These are phyloP conservation scores for Pinguiococcus pyrenoidosus DNA, from an alignment of 108 stramenopile species.

Conservation along the genomic window DNA sequence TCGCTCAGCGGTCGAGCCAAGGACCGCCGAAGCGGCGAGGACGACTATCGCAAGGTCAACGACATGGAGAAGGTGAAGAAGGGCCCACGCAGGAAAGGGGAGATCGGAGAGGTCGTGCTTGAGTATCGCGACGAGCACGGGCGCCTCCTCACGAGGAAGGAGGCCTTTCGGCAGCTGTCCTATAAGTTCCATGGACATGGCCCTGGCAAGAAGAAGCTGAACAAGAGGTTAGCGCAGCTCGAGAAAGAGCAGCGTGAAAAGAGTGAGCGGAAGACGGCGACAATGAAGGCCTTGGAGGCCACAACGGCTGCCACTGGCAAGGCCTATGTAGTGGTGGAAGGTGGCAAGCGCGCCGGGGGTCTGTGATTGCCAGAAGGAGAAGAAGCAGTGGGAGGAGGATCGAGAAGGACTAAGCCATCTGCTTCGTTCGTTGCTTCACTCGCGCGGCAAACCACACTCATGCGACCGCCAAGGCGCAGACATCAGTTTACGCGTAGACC, in stretches of 20 bases:
- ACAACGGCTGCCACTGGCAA: conserved; percentile 3
- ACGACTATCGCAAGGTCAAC: no score
- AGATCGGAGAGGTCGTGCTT: conserved; percentile 47
- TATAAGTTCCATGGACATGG: conserved; percentile 96
- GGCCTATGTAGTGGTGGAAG: conserved; percentile 1
- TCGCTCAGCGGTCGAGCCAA: neutral
- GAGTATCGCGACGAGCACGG: conserved; percentile 92
- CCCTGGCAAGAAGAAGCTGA: conserved; percentile 80
- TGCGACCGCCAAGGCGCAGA: no score
- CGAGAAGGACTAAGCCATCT: no score
- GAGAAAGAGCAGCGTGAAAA: conserved; percentile 29
- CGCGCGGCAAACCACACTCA: no score
- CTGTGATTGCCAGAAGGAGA: no score
- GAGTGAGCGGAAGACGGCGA: neutral
- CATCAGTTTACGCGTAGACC: conserved; percentile 68
- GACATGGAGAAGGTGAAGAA: no score
- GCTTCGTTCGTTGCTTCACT: no score
- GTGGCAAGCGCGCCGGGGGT: no score
- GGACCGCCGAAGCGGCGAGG: no score
- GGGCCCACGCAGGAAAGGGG: neutral
- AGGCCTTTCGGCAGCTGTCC: conserved; percentile 85
- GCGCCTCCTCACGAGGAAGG: conserved; percentile 73
- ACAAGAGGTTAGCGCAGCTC: conserved; percentile 41
- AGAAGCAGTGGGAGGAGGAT: no score
- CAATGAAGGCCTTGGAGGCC: conserved; percentile 1